Base-by-base conservation (phyloP, 2,329 filamentous ascomycete genomes). In the Dactylellina haptotyla region DNA sequence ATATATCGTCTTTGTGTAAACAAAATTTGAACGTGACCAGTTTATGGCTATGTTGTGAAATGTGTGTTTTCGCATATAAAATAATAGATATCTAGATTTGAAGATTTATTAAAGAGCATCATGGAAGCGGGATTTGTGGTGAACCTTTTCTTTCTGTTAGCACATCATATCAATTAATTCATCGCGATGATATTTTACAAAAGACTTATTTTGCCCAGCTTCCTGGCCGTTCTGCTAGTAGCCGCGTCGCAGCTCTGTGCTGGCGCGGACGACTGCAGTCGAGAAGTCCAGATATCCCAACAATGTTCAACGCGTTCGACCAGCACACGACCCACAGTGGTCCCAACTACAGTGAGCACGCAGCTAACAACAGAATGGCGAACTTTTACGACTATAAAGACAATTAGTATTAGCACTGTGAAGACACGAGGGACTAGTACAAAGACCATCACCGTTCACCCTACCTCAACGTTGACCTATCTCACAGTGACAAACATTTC, bases 251-350 rank as follows among this genome's bases (percentile, higher is more conserved):
- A 12, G 9, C 8, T 39, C 32, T 39, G 16, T 23, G 16, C 12
- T 8, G 51, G 28, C 25, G 28, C 51, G 2, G 32, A 34, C n/a
- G 23, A 25, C 30, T 18, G 25, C 53, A 39, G 23, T 18, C 10
- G 12, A 16, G 53, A 39, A 20, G 18, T 41, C 30, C 34, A 57
- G 16, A 34, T 25, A 20, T 25, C 25, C 16, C 50, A 32, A 41
- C 32, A 32, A 28, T 57, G 53, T n/a, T 41, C 32, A 26, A 57
- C 53, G 26, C 53, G 34, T n/a, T 57, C 41, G 12, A 41, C 32
- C 12, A 9, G 32, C 10, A 25, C 6, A 3, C 8, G 43, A 18
- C 53, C 34, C 5, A 5, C 23, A 16, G 32, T 28, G 3, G 50
- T 53, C 20, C 16, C 26, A 34, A 32, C 3, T 8, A 34, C 50